Base-by-base conservation (phyloP, 148 eudicot genomes). In the Dysphania ambrosioides region DNA sequence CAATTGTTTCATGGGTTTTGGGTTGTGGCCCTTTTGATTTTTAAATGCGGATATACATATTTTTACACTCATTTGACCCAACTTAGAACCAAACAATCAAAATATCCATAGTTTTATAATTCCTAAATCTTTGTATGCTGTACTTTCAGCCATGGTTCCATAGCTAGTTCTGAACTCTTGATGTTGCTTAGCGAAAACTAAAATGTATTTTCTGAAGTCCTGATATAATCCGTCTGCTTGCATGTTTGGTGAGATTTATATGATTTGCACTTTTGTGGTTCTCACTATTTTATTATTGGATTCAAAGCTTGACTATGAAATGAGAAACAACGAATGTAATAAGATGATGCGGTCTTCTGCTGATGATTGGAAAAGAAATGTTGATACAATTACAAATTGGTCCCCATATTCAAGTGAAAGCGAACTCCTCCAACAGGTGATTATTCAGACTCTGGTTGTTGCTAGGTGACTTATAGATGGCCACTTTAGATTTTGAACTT, bases 381-480 rank as follows among this genome's bases (percentile, higher is more conserved):
- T 88, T 29, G 90, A 86, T 26, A 84, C 92, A 12, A 84, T 95
- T n/a, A 74, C 85, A 65, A 80, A 84, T 68, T 95, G 99, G 99
- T 92, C 97, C 71, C 99, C 99, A 23, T 95, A 87, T 87, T 83
- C 90, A 82, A 87, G 82, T 79, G 97, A 95, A 83, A 87, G 84
- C 9, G 90, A 95, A 78, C 97, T 95, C 74, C 85, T 89, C 44
- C 87, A 73, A 74, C 99, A 95, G 98, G 98, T 93, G 67, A 81
- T 47, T 15, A 26, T 77, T 47, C 44, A 32, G 72, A 57, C 58
- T 66, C 41, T 73, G 24, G 8, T 41, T 21, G 68, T 79, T 51
- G 30, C 30, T 55, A 7, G 35, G 32, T 42, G 19, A 55, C 10
- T 31, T 2, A 23, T 59, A 6, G 1, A 35, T 57, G 62, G 15